Base-by-base conservation (phyloP, 176 grass and related monocot genomes). In the Leersia perrieri region DNA sequence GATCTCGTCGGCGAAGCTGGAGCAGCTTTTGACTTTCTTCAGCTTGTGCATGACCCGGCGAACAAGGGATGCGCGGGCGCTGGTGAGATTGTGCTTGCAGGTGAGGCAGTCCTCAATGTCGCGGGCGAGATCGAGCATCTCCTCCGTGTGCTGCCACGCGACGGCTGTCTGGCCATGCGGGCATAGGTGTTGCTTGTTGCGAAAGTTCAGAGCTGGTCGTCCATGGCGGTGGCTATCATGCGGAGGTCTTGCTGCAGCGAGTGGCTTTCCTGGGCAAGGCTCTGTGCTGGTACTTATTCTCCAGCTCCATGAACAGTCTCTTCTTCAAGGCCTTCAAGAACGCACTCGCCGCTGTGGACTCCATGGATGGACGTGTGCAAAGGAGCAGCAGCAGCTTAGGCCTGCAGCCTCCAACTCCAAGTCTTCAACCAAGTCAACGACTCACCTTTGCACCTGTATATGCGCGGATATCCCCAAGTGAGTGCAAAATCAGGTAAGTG, bases 261-360 rank as follows among this genome's bases (percentile, higher is more conserved):
- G 15, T 16, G 15, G 11, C 28, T 35, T 0, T 81, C 77, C 57
- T 38, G 71, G 45, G 22, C 0, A 0, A 87, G 77, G 49, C 63
- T n/a, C 33, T 87, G 22, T 87, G 77, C 70, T 87, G 81, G 77
- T 81, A 62, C 77, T 87, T 63, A 15, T 87, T 47, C 70, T 87
- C 78, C 11, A 87, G 70, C 63, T 60, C 22, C 30, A 62, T 78
- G 63, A 87, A 81, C 2, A 87, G 78, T 63, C 3, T 49, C 3
- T 78, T 63, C 85, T 75, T 87, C 10, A 87, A 70, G 36, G 12
- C n/a, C 62, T 7, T 47, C n/a, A 87, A 12, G 63, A 87, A 75
- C 0, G 84, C 84, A 9, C 70, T 61, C 35, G 63, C 77, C 53
- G 30, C 70, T 0, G 47, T 77, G 12, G 85, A 87, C 16, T 80